These are phyloP conservation scores for Trichophyton simii DNA, from an alignment of 2,329 filamentous ascomycete species.

Conservation along the genomic window DNA sequence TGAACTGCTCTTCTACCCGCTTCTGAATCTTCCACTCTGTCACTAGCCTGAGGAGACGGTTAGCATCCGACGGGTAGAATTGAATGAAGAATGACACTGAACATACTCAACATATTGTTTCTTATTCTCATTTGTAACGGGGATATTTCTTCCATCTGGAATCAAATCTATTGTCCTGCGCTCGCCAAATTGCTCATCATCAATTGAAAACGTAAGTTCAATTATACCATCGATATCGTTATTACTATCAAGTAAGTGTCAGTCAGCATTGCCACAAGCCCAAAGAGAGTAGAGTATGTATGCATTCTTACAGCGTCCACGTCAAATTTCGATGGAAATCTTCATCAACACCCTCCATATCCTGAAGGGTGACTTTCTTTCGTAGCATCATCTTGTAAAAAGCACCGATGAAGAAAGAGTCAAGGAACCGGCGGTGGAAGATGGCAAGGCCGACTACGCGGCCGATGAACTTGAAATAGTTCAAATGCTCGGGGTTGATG, in stretches of 20 bases:
- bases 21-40: slow-evolving; percentile 99
- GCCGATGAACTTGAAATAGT: slow-evolving; percentile 99
- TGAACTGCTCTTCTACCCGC: slow-evolving; percentile 95
- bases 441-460: slow-evolving; percentile 93
- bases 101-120: slow-evolving; percentile 88
- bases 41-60: slow-evolving; percentile 51
- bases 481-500: slow-evolving; percentile 97
- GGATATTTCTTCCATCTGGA: slow-evolving; percentile 76
- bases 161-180: slow-evolving; percentile 90
- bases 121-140: slow-evolving; percentile 98
- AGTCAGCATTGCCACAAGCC: slow-evolving; percentile 16
- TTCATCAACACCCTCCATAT: slow-evolving; percentile 98
- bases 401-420: slow-evolving; percentile 97
- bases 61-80: neutral
- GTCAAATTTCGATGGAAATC: slow-evolving; percentile 94
- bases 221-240: slow-evolving; percentile 93
- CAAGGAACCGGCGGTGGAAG: slow-evolving; percentile 93
- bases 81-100: neutral
- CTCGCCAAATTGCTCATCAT: slow-evolving; percentile 94
- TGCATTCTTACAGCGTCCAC: slow-evolving; percentile 62
- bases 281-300: neutral
- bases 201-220: slow-evolving; percentile 91
- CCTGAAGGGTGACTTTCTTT: slow-evolving; percentile 79
- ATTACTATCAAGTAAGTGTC: slow-evolving; percentile 41
- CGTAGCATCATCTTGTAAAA: slow-evolving; percentile 98